These are phyloP conservation scores for Harrya chromipes DNA, from an alignment of 768 basidiomycete genomes.

Conservation along the genomic window DNA sequence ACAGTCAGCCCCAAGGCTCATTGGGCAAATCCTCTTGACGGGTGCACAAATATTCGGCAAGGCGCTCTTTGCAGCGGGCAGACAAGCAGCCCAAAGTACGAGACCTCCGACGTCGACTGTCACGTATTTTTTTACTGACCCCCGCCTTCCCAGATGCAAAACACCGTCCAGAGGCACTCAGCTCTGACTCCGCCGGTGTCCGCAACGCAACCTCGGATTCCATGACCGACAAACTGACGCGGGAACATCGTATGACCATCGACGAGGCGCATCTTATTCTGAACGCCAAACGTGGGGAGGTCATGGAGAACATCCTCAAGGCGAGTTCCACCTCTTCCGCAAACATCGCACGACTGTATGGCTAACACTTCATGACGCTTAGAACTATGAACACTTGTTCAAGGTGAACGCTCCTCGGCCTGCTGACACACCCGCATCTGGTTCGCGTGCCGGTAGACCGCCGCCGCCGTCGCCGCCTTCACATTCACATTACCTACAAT, in stretches of 20 bases:
- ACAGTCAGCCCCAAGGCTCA: constrained; percentile 80
- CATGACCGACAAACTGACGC: constrained; percentile 74
- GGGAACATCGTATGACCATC: constrained; percentile 86
- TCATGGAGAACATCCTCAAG: constrained; percentile 67
- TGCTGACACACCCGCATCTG: constrained; percentile 41
- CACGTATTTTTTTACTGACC: background rate
- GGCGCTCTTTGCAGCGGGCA: constrained; percentile 86
- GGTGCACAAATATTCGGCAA: constrained; percentile 85
- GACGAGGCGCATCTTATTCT: constrained; percentile 94
- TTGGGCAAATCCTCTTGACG: constrained; percentile 76
- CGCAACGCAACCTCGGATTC: constrained; percentile 74
- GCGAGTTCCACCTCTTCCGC: constrained; percentile 38
- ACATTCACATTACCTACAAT: constrained; percentile 91
- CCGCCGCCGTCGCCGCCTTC: constrained; percentile 37
- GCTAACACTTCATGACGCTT: constrained; percentile 7
- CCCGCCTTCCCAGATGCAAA: constrained; percentile 71
- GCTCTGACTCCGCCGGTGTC: constrained; percentile 68
- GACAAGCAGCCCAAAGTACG: constrained; percentile 92
- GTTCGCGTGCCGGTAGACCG: constrained; percentile 39
- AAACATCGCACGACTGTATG: background rate
- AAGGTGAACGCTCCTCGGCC: constrained; percentile 80
- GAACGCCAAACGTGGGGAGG: constrained; percentile 76
- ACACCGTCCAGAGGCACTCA: constrained; percentile 68
- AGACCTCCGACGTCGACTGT: constrained; percentile 7
- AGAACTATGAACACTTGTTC: constrained; percentile 95